Evolutionary conservation across 305 asterid genomes (phyloP), one percentile per base, ranked within the genome.

Genomic region (Rubia tinctorum): DNA sequence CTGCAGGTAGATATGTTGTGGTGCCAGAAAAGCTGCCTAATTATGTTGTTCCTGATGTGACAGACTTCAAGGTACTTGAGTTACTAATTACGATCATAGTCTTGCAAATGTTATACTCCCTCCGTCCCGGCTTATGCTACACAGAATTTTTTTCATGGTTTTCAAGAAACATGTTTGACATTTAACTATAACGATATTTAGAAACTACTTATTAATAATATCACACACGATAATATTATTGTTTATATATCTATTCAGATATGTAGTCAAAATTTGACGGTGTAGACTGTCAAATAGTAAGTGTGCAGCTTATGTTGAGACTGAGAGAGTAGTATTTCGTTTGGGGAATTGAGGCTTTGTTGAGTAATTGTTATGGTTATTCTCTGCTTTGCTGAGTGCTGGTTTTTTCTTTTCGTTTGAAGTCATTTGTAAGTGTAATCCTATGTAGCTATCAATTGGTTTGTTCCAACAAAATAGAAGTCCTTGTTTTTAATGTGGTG

Each of bases 11-110:
- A 62, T 91, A 91, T 75, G 94, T 88, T 42, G 84, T 92, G 49
- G 80, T 86, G 87, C 94, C 84, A 74, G 97, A 92, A 79, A 90
- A 83, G 82, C 84, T 92, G 85, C 97, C 97, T 7, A 84, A 89
- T 85, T 90, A 90, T 58, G 89, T 90, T 17, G 95, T 92, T 66
- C 97, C 96, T 22, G 93, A 90, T 82, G 80, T 92, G 81, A 83
- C 95, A 2, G 86, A 82, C 78, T 92, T 92, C 88, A 90, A 90
- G 98, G 98, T 92, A 82, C 39, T 47, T 25, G 13, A 14, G 2
- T 70, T 61, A 20, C 10, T 15, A 11, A 40, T 44, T n/a, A 22
- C 39, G 51, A 40, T 43, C 18, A 34, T 39, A 20, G 34, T 53
- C 7, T 6, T 53, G 55, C 1, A 74, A 14, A 20, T 40, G 15